Base-by-base conservation (phyloP, 1,139 yeast genomes). In the Candida anutae region DNA sequence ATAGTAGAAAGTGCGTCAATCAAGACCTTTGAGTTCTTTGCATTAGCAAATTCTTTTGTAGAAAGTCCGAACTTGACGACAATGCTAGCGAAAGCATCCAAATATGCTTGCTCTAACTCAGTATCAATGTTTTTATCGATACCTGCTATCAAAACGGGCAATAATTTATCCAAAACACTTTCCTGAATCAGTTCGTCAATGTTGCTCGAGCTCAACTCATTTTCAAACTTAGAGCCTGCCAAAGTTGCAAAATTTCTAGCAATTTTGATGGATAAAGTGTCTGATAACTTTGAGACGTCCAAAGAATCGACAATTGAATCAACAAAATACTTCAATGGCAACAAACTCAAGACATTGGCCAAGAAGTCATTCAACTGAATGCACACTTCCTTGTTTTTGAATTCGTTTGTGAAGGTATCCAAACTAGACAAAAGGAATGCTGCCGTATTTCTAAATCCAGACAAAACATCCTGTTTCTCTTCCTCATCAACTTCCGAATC, bases 301-400 rank as follows among this genome's bases (percentile, higher is more conserved):
- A 78, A 58, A 9, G 82, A 62, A 15, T 68, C 69, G n/a, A 71
- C 50, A 17, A 81, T 67, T 2, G 94, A 74, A 16, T 67, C 62
- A 22, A 82, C 77, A 47, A 84, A 87, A 40, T 75, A 70, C 33
- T 67, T 68, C 40, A 87, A 70, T 16, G 97, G 96, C 32, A 88
- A 62, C 36, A 85, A 61, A 34, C 75, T 75, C 38, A 88, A 58
- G 38, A 79, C 58, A 39, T 70, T 71, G 24, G 76, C 72, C 39
- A 88, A 62, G 28, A 83, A 55, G 16, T 59, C 64, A 39, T 60
- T 62, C 37, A 62, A 50, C 28, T 50, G 50, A 23, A 38, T 31
- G 15, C 52, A 40, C 11, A 61, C 43, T 5, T 42, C 47, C 15
- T 34, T 32, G 25, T 39, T 38, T 19, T 36, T 38, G 24, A 36